Evolutionary conservation across 805 yeast species (phyloP).

Genomic region (Brettanomyces bruxellensis): DNA sequence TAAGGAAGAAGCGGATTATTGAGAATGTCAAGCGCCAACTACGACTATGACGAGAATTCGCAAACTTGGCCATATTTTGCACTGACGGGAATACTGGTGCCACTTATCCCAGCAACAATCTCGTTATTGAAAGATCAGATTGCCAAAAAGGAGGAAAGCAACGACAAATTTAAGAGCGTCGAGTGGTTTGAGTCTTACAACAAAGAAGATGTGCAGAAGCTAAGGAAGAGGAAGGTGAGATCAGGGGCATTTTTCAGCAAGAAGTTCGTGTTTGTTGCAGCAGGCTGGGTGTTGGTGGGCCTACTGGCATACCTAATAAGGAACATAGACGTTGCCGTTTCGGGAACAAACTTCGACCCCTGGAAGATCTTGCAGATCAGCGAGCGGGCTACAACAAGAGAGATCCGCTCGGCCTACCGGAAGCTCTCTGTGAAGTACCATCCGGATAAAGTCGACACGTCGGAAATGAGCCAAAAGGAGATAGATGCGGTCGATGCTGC

Average conservation of each 20-base stretch:
- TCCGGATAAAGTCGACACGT: slow-evolving; percentile 82
- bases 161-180: slow-evolving; percentile 8
- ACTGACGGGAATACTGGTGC: slow-evolving; percentile 59
- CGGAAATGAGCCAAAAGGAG: slow-evolving; percentile 45
- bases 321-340: slow-evolving; percentile 35
- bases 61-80: slow-evolving; percentile 93
- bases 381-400: slow-evolving; percentile 59
- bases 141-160: neutral
- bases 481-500: slow-evolving; percentile 56
- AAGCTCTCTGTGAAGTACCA: slow-evolving; percentile 82
- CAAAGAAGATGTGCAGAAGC: slow-evolving; percentile 21
- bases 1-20: neutral
- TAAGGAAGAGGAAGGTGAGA: slow-evolving; percentile 15
- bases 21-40: slow-evolving; percentile 43
- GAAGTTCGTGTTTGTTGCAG: slow-evolving; percentile 18
- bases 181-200: slow-evolving; percentile 29
- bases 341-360: slow-evolving; percentile 66
- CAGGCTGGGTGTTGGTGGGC: slow-evolving; percentile 58
- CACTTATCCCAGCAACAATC: slow-evolving; percentile 48
- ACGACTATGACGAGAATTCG: slow-evolving; percentile 79
- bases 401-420: slow-evolving; percentile 74
- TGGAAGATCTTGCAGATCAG: slow-evolving; percentile 76
- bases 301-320: slow-evolving; percentile 31
- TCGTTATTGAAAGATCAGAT: slow-evolving; percentile 11
- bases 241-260: slow-evolving; percentile 27